Evolutionary conservation across 208 protist genomes (phyloP), one percentile per base, ranked within the genome.

Genomic region (Acanthamoeba culbertsoni): DNA sequence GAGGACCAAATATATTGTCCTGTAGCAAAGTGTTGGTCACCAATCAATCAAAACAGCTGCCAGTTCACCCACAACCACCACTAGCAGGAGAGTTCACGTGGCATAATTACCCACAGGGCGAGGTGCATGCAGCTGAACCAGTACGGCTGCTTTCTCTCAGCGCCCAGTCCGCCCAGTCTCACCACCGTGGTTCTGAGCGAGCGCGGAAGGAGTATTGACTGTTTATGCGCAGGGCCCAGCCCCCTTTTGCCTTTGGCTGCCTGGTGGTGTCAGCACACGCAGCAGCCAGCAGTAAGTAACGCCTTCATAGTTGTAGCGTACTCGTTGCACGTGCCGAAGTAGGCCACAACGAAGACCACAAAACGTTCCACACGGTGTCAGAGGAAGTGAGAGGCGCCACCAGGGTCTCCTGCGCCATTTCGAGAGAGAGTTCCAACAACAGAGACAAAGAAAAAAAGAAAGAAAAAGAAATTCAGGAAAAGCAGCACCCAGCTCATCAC

Each of bases 1-100:
- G 46, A 7, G 93, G 93, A 1, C 93, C 93, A 86, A 91, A 94
- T 14, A 94, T 89, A 42, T 94, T 94, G 88, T 94, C 93, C 93
- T 82, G 71, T 10, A 8, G 26, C 8, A 45, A 16, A 28, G 3
- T 20, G 43, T 18, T 26, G n/a, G 7, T 35, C 26, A 45, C 7
- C 12, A 18, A 10, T 16, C 14, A 10, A 35, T 71, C 7, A 71
- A 35, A n/a, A 43, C 5, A 65, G 59, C 18, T 18, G 59, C 6
- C 62, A 35, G 33, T 40, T 43, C 33, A 35, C 0, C 6, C 5
- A 8, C 33, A 16, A 75, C 20, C n/a, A 28, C 28, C 7, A 68
- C 28, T 14, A n/a, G n/a, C 7, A 33, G 26, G 20, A 55, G 37
- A 28, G 42, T 1, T 4, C 42, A 33, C 51, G 14, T 14, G 16